These are phyloP conservation scores for Trichoderma sp. DNA, from an alignment of 2,329 filamentous ascomycete genomes.

Conservation along the genomic window DNA sequence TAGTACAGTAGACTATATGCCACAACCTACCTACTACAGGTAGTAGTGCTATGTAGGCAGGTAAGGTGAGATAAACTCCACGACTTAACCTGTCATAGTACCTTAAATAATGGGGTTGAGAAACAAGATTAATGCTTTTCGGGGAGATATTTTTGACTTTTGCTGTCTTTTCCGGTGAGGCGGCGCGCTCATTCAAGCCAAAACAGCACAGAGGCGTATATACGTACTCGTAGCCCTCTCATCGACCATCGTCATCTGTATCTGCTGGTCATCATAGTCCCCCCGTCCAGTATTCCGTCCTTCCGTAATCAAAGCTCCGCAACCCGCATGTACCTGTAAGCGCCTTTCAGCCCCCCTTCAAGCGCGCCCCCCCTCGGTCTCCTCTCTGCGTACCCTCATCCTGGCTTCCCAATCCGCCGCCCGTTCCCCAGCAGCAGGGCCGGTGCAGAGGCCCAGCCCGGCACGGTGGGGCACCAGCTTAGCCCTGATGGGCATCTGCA, in stretches of 20 bases:
- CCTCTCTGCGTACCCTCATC: neutral
- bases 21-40: no score
- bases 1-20: no score
- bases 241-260: neutral
- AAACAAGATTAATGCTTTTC: neutral
- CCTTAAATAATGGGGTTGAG: neutral
- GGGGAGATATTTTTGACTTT: neutral
- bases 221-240: neutral
- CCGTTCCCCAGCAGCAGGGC: conserved; percentile 8
- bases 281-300: neutral
- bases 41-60: no score
- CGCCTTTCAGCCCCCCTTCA: conserved; percentile 2
- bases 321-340: conserved; percentile 1
- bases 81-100: neutral
- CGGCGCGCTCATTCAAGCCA: neutral
- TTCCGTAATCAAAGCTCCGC: neutral
- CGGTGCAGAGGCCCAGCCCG: conserved; percentile 16
- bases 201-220: neutral
- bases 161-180: neutral
- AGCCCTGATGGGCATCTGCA: conserved; percentile 1
- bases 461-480: conserved; percentile 8
- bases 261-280: neutral
- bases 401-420: conserved; percentile 1
- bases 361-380: neutral
- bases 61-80: neutral